Base-by-base conservation (phyloP, 2,329 filamentous ascomycete species). In the Arthrobotrys musiformis region DNA sequence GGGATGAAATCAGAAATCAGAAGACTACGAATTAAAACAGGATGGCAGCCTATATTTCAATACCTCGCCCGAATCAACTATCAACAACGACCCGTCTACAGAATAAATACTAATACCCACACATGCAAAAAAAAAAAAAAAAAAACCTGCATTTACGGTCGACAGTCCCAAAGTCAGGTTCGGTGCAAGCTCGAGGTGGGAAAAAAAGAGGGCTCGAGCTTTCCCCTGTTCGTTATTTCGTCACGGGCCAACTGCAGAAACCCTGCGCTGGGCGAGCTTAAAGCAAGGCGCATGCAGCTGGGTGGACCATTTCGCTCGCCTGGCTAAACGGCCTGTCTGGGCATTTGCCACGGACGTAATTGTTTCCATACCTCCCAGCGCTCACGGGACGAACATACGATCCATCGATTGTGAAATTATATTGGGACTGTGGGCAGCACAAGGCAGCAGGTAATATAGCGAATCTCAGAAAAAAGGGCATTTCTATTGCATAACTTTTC, bases 201-300 rank as follows among this genome's bases (percentile, higher is more conserved):
- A n/a, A n/a, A n/a, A n/a, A n/a, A n/a, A n/a, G n/a, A n/a, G n/a
- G 42, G 17, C 42, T 46, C 42, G 17, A 37, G 33, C 19, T 50
- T 66, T 26, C 69, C 69, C 61, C 61, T 66, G 69, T 60, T 73
- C 60, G 69, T n/a, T 72, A 72, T 64, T 48, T 64, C 68, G 68
- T 73, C 69, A 73, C 50, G 44, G 46, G 52, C 44, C 30, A 28
- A 19, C 9, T 19, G 11, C 2, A 28, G 19, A 46, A 52, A 42
- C 15, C 37, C 22, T 11, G n/a, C 28, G 19, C n/a, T 9, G n/a
- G 11, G 24, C 24, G 15, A 40, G 42, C 22, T 48, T 5, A 11
- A 5, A 22, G n/a, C 17, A 28, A n/a, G n/a, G 17, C 48, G 19
- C 37, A n/a, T n/a, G n/a, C n/a, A n/a, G n/a, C 50, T n/a, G 11